These are phyloP conservation scores for Scolecobasidium constrictum DNA, from an alignment of 2,329 filamentous ascomycete species.

Conservation along the genomic window DNA sequence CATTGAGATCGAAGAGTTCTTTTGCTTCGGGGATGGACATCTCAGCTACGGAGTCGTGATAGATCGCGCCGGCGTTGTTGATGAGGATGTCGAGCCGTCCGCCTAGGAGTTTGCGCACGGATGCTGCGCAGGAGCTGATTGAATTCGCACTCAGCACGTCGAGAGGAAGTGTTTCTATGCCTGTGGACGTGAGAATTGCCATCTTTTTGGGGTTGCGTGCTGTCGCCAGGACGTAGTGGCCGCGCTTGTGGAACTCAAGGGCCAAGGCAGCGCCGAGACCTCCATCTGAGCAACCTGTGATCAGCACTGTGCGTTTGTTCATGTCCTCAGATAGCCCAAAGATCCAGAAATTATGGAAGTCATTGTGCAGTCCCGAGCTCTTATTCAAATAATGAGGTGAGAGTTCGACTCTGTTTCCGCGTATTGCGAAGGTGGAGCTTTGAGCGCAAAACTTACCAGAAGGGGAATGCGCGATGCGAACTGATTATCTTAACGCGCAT, in stretches of 20 bases:
- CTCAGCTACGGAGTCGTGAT: constrained; percentile 20
- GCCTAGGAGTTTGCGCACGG: constrained; percentile 1
- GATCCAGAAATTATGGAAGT: too few species aligned
- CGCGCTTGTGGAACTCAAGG: constrained; percentile 23
- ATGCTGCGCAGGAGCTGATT: constrained; percentile 13
- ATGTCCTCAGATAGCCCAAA: too few species aligned
- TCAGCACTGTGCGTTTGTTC: constrained; percentile 15
- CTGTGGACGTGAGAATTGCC: constrained; percentile 12
- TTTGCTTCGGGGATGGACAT: constrained; percentile 20
- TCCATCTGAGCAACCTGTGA: constrained; percentile 20
- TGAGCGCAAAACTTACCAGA: too few species aligned
- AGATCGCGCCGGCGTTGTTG: constrained; percentile 12
- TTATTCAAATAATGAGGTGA: too few species aligned
- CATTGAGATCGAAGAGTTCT: constrained; percentile 24
- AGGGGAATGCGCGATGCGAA: too few species aligned
- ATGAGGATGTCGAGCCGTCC: constrained; percentile 8
- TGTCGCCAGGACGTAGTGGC: constrained; percentile 31
- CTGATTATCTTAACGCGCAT: too few species aligned
- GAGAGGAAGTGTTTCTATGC: constrained; percentile 20
- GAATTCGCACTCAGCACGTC: constrained; percentile 21
- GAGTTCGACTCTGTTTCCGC: too few species aligned
- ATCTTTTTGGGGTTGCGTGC: constrained; percentile 26
- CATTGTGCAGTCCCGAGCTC: too few species aligned
- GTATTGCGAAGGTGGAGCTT: too few species aligned
- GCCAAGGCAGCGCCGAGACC: constrained; percentile 31